Percentiles rank a stretch among this genome's conserved stretches.
These are phyloP conservation scores for Xerocomus spinulosus DNA, from an alignment of 768 basidiomycete genomes.

Conservation along the genomic window DNA sequence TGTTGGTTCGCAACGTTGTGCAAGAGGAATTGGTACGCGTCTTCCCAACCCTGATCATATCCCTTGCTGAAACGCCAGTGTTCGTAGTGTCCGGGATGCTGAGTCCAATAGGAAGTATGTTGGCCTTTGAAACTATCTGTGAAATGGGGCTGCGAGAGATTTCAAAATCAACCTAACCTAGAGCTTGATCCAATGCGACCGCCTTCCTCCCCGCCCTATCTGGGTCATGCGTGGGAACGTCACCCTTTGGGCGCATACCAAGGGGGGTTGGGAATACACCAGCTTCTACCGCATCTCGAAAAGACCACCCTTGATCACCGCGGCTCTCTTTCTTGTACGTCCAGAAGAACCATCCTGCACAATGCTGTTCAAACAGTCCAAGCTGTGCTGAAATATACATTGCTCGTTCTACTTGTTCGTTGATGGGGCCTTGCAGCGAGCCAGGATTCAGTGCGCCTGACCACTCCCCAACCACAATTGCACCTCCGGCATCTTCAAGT, in stretches of 20 bases:
- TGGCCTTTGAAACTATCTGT: conserved; percentile 27
- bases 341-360: conserved; percentile 83
- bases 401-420: conserved; percentile 40
- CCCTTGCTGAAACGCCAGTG: conserved; percentile 67
- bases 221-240: conserved; percentile 12
- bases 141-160: conserved; percentile 15
- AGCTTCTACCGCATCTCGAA: conserved; percentile 56
- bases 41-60: conserved; percentile 68
- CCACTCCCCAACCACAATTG: conserved; percentile 73
- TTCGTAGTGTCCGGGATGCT: conserved; percentile 54
- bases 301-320: conserved; percentile 74
- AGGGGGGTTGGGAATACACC: conserved; percentile 58
- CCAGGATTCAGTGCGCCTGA: conserved; percentile 68
- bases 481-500: conserved; percentile 41
- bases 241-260: conserved; percentile 36
- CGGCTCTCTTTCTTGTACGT: conserved; percentile 66
- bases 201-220: conserved; percentile 28
- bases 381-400: conserved; percentile 62
- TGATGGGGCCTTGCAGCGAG: conserved; percentile 45
- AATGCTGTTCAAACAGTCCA: conserved; percentile 54
- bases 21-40: conserved; percentile 53
- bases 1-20: conserved; percentile 14
- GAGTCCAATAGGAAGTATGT: conserved; percentile 41
- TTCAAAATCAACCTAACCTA: conserved; percentile 23
- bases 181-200: conserved; percentile 27